phyloP scores from a whole-genome alignment of 2,329 filamentous ascomycete species.

The Tothia fuscella region DNA sequence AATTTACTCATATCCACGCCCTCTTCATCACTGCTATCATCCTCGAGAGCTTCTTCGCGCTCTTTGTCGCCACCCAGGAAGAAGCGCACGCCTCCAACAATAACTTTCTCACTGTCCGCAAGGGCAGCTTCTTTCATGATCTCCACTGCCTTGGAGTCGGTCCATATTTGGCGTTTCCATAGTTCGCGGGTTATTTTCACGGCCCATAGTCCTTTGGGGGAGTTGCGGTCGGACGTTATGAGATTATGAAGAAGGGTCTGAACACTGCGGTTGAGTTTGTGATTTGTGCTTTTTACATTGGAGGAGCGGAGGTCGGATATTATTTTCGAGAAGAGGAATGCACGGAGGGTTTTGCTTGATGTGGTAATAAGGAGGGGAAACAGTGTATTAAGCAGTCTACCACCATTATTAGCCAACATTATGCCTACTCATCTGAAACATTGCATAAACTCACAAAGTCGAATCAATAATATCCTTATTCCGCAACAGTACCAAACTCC shows the following conservation, averaged over 20 bases:
- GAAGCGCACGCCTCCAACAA: slow-evolving; percentile 77
- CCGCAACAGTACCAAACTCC: slow-evolving; percentile 72
- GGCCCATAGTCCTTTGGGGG: slow-evolving; percentile 84
- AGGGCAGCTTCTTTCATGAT: slow-evolving; percentile 93
- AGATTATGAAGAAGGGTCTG: slow-evolving; percentile 91
- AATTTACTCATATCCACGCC: slow-evolving; percentile 66
- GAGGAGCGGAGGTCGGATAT: slow-evolving; percentile 78
- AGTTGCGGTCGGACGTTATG: slow-evolving; percentile 72
- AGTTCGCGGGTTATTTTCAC: slow-evolving; percentile 90
- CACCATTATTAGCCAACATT: not conserved
- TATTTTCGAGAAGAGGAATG: slow-evolving; percentile 80
- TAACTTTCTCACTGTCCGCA: slow-evolving; percentile 85
- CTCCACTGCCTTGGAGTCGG: slow-evolving; percentile 86
- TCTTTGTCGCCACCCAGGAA: slow-evolving; percentile 96
- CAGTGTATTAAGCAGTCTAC: slow-evolving; percentile 66
- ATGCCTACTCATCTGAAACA: slow-evolving; percentile 11
- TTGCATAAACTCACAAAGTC: slow-evolving; percentile 35
- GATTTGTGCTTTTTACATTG: slow-evolving; percentile 80
- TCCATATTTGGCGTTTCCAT: slow-evolving; percentile 96
- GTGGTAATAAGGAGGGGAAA: slow-evolving; percentile 91
- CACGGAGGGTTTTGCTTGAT: slow-evolving; percentile 76
- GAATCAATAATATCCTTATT: slow-evolving; percentile 92
- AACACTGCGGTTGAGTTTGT: slow-evolving; percentile 83
- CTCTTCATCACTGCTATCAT: slow-evolving; percentile 72
- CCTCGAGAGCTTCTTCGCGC: slow-evolving; percentile 73